Conservation (phyloP, 1,284 basidiomycete species). For the Ustilago tritici region DNA sequence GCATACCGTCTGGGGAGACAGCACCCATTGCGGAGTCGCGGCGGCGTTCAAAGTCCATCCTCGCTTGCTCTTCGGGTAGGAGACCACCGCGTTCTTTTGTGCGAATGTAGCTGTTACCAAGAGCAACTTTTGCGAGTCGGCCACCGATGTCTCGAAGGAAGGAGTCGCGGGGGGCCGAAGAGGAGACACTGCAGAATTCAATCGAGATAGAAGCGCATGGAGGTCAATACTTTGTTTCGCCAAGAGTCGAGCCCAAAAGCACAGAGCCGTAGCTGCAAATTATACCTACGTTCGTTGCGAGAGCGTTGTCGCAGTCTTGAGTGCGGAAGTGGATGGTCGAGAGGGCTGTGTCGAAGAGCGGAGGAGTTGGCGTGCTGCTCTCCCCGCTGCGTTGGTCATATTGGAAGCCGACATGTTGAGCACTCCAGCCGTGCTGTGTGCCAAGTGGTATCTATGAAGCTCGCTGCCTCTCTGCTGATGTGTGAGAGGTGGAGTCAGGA, state of each 20-base stretch:
- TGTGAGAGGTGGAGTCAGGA: neutral
- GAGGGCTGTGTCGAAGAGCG: conserved; percentile 14
- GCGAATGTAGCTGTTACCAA: conserved; percentile 37
- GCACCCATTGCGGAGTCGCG: conserved; percentile 58
- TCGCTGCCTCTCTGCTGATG: neutral
- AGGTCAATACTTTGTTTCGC: neutral
- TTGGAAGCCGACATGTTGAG: conserved; percentile 26
- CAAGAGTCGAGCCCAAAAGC: neutral
- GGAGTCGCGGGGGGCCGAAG: conserved; percentile 22
- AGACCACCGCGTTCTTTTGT: conserved; percentile 51
- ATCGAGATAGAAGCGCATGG: neutral
- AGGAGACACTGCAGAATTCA: conserved; percentile 32
- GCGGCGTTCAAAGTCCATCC: conserved; percentile 45
- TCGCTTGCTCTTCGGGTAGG: conserved; percentile 55
- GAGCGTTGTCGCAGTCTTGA: neutral
- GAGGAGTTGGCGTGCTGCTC: conserved; percentile 26
- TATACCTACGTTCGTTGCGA: conserved; percentile 27
- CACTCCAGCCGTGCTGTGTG: neutral
- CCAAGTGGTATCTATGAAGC: neutral
- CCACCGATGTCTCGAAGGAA: conserved; percentile 38
- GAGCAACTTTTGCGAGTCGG: conserved; percentile 39
- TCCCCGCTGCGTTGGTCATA: conserved; percentile 17
- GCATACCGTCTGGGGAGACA: conserved; percentile 58
- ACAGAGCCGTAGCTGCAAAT: neutral
- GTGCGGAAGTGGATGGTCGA: conserved; percentile 27